These are phyloP conservation scores for Obba rivulosa DNA, from an alignment of 768 basidiomycete genomes.

Conservation along the genomic window DNA sequence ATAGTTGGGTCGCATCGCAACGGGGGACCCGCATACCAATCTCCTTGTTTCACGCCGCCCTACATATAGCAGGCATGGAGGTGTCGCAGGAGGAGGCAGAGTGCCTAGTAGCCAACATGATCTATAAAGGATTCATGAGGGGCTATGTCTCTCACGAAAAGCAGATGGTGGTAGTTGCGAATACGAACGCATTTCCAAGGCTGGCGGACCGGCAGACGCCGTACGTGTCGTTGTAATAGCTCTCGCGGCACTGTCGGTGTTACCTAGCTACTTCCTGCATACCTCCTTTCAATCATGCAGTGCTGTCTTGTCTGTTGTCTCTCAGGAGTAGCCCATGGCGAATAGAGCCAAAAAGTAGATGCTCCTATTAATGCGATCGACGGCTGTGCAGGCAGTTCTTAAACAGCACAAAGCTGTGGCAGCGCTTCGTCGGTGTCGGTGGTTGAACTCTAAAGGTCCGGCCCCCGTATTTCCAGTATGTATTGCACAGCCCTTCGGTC, in stretches of 20 bases:
- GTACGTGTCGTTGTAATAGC: constrained; percentile 27
- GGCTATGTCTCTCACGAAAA: constrained; percentile 97
- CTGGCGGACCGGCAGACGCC: constrained; percentile 59
- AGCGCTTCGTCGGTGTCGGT: no score
- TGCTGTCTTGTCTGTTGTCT: no score
- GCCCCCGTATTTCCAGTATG: no score
- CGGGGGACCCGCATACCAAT: constrained; percentile 78
- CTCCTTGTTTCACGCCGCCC: constrained; percentile 71
- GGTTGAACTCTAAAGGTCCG: no score
- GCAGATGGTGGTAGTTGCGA: constrained; percentile 87
- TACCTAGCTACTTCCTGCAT: neutral
- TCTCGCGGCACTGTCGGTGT: no score
- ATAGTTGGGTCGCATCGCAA: constrained; percentile 74
- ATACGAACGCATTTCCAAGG: constrained; percentile 74
- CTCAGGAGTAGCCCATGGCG: no score
- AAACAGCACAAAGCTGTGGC: no score
- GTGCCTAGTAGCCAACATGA: constrained; percentile 92
- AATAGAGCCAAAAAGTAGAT: no score
- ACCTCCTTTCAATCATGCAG: no score
- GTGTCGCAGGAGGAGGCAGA: constrained; percentile 81
- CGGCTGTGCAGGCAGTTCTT: no score
- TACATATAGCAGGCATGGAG: constrained; percentile 65
- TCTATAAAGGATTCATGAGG: constrained; percentile 86
- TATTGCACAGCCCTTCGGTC: no score
- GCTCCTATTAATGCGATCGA: no score